A percentile compares a stretch with the other conserved stretches of the same genome.
Conservation (phyloP, 2,329 filamentous ascomycete genomes). For the Exserohilum turcica region DNA sequence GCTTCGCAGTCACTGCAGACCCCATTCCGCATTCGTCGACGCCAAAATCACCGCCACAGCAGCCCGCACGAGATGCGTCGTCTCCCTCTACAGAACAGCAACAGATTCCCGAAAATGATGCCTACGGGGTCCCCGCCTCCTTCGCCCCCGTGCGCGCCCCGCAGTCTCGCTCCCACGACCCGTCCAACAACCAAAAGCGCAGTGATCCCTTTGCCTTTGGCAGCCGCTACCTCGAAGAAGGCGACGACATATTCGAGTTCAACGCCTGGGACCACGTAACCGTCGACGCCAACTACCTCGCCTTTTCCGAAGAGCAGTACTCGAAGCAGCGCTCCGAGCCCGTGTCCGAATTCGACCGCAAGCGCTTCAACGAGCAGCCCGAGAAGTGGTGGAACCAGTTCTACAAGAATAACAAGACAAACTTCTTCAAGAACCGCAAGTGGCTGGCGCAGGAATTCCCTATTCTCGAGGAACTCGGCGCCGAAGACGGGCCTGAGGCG, state of each 20-base stretch:
- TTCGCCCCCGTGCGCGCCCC: slow-evolving; percentile 54
- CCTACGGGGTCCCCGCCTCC: slow-evolving; percentile 57
- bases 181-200: slow-evolving; percentile 78
- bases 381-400: slow-evolving; percentile 98
- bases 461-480: slow-evolving; percentile 75
- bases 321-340: slow-evolving; percentile 82
- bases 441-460: slow-evolving; percentile 98
- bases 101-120: slow-evolving; percentile 43
- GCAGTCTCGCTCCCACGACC: slow-evolving; percentile 70
- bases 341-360: slow-evolving; percentile 91
- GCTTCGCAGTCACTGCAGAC: slow-evolving; percentile 54
- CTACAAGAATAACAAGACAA: slow-evolving; percentile 95
- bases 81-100: neutral
- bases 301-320: slow-evolving; percentile 84
- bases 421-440: slow-evolving; percentile 99
- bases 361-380: slow-evolving; percentile 86
- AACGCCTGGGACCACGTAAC: slow-evolving; percentile 99
- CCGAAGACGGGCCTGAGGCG: slow-evolving; percentile 69
- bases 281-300: slow-evolving; percentile 84
- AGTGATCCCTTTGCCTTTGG: slow-evolving; percentile 96
- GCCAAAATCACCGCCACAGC: slow-evolving; percentile 17
- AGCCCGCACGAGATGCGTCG: neutral
- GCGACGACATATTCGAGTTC: slow-evolving; percentile 92
- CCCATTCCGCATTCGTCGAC: slow-evolving; percentile 31
- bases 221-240: slow-evolving; percentile 79